phyloP scores from a whole-genome alignment of 495 filamentous ascomycete genomes.

The Penicillium pulvis region DNA sequence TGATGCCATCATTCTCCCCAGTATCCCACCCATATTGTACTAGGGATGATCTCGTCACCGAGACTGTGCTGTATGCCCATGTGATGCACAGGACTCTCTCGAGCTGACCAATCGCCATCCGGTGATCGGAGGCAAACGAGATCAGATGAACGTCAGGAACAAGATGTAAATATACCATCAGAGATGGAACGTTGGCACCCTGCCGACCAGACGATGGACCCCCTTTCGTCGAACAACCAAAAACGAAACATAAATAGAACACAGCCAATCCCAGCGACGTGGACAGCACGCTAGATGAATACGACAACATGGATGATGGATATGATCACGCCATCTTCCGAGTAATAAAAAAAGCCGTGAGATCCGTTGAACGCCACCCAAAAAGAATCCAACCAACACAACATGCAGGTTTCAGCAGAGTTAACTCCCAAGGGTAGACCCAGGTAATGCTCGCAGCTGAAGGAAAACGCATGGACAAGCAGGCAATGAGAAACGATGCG shows the following conservation, averaged over 20 bases:
- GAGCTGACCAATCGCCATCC: neutral
- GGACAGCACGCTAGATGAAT: conserved; percentile 48
- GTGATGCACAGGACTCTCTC: neutral
- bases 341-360: conserved; percentile 43
- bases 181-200: neutral
- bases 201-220: conserved; percentile 7
- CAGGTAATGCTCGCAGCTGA: conserved; percentile 41
- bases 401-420: conserved; percentile 41
- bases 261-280: conserved; percentile 32
- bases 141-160: conserved; percentile 1
- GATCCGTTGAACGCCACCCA: conserved; percentile 50
- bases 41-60: conserved; percentile 10
- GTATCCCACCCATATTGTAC: conserved; percentile 13
- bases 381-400: conserved; percentile 39
- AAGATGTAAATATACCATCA: conserved; percentile 17
- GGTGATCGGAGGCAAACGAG: neutral
- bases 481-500: conserved; percentile 35
- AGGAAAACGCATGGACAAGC: conserved; percentile 35
- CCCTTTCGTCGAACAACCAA: conserved; percentile 17
- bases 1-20: conserved; percentile 18
- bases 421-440: conserved; percentile 40
- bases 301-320: conserved; percentile 45
- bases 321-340: conserved; percentile 41
- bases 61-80: conserved; percentile 15
- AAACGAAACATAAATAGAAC: conserved; percentile 13